Base-by-base conservation (phyloP, 257 asterid genomes). In the Ophiorrhiza pumila region DNA sequence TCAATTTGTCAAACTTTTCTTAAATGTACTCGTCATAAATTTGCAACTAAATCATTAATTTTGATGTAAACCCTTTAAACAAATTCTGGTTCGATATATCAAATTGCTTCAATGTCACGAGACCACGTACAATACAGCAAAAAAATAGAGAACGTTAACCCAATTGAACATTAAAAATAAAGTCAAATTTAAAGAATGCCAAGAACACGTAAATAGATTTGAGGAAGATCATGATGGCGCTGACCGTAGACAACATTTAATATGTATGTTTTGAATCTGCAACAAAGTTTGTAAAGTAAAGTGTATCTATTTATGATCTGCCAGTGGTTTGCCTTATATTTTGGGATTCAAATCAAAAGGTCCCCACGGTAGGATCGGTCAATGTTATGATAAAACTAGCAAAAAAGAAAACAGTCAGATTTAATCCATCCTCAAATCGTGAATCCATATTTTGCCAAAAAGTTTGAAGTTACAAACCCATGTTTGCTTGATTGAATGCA, bases 321-420 rank as follows among this genome's bases (percentile, higher is more conserved):
- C 77, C 66, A 27, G 72, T 53, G 45, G 35, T 39, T 25, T 41
- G 35, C 58, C 72, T 25, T 55, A 42, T 66, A 74, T 52, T 74
- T 58, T 65, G 77, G 72, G 71, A 62, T 73, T 49, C 55, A 62
- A 60, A 62, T 73, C 71, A 14, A 4, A 47, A 72, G 42, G 55
- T 37, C 64, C 71, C 73, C 43, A 43, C 43, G 11, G 5, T 17
- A 18, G 11, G 15, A 7, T 74, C 58, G 22, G 68, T 74, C 78
- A 67, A 66, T 74, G 63, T n/a, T 46, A 4, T 27, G 17, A 39
- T 39, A 55, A 37, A 69, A 35, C 52, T 37, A 37, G 37, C 55
- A 64, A 64, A 46, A n/a, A n/a, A n/a, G n/a, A n/a, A n/a, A 29
- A 29, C 25, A 1, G 22, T n/a, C 69, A 4, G 37, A 13, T 3